phyloP scores from a whole-genome alignment of 805 yeast species.

The Starmerella potacharoeniae region DNA sequence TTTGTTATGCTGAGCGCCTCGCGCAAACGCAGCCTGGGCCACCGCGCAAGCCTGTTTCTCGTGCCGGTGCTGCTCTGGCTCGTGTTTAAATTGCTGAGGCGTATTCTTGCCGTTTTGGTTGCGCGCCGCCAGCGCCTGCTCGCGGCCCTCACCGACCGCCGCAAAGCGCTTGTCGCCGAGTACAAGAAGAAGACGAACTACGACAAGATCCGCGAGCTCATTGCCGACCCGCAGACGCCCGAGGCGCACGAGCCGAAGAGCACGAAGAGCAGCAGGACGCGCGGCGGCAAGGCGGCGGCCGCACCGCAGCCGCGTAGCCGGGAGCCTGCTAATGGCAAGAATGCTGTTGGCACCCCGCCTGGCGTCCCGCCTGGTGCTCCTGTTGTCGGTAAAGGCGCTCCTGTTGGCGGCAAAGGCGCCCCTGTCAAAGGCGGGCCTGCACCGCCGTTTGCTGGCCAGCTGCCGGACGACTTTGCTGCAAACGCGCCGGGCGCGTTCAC shows the following conservation, averaged over 20 bases:
- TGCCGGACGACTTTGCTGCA: background rate
- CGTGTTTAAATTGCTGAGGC: background rate
- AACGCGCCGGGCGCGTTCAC: background rate
- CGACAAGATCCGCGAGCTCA: constrained; percentile 60
- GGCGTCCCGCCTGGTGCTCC: background rate
- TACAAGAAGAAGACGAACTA: constrained; percentile 64
- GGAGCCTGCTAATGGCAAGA: background rate
- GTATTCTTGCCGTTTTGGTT: constrained; percentile 19
- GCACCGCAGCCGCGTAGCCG: background rate
- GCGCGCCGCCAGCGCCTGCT: constrained; percentile 25
- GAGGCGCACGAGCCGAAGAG: constrained; percentile 26
- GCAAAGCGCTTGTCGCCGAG: constrained; percentile 48
- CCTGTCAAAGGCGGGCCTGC: background rate
- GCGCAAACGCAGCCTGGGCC: background rate
- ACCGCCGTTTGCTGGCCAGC: background rate
- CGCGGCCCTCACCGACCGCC: constrained; percentile 35
- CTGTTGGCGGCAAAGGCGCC: background rate
- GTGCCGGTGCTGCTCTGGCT: background rate
- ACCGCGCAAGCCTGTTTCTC: background rate
- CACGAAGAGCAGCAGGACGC: constrained; percentile 2
- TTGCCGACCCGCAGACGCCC: constrained; percentile 55
- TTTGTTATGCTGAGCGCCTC: background rate
- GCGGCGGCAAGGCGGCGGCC: constrained; percentile 41
- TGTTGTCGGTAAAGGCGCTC: background rate
- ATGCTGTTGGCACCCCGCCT: background rate